phyloP scores from a whole-genome alignment of 2,329 filamentous ascomycete species.

The Septoria linicola region DNA sequence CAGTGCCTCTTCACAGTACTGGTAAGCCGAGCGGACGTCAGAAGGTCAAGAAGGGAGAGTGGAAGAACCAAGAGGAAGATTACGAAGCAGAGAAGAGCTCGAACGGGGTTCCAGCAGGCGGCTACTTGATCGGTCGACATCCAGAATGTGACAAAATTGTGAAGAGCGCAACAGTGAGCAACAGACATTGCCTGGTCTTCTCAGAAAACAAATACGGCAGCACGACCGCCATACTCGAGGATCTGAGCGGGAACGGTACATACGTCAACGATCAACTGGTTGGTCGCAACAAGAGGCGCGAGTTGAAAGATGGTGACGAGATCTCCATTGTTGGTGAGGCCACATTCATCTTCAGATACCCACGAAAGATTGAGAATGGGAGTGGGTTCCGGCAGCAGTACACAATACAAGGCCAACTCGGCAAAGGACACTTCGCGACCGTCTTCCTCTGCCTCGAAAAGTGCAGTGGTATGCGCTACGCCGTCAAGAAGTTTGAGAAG shows the following conservation, averaged over 20 bases:
- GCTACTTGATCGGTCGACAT: constrained; percentile 89
- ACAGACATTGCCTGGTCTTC: constrained; percentile 74
- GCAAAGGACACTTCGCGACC: constrained; percentile 92
- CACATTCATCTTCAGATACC: constrained; percentile 89
- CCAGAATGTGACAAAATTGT: constrained; percentile 77
- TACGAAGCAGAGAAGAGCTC: constrained; percentile 54
- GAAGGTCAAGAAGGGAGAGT: constrained; percentile 51
- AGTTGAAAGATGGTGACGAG: constrained; percentile 86
- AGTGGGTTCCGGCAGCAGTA: constrained; percentile 86
- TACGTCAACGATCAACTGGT: constrained; percentile 91
- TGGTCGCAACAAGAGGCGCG: constrained; percentile 85
- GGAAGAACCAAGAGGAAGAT: constrained; percentile 61
- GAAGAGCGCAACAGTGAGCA: constrained; percentile 78
- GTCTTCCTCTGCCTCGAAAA: constrained; percentile 91
- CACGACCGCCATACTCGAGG: constrained; percentile 74
- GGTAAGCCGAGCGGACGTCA: constrained; percentile 44
- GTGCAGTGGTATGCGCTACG: constrained; percentile 74
- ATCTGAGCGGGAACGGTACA: constrained; percentile 93
- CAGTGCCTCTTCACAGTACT: constrained; percentile 49
- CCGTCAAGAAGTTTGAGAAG: constrained; percentile 93
- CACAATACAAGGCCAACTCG: constrained; percentile 76
- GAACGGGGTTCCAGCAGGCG: constrained; percentile 66
- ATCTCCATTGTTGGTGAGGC: constrained; percentile 82
- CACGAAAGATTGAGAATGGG: constrained; percentile 63
- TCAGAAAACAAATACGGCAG: constrained; percentile 59